phyloP scores from a whole-genome alignment of 2,329 filamentous ascomycete species.

The Domatiomyces globalis region DNA sequence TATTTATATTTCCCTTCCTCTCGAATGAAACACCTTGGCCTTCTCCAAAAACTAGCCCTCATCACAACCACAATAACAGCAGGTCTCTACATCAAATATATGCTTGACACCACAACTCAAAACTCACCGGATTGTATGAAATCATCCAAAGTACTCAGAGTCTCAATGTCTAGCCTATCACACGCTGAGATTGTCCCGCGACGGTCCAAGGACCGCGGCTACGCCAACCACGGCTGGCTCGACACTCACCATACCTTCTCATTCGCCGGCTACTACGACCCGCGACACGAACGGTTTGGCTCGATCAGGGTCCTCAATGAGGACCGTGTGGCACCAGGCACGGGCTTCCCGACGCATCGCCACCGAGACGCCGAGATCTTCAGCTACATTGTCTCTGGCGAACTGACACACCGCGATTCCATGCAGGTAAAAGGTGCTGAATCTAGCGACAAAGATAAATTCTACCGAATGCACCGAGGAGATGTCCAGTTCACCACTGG shows the following conservation, averaged over 20 bases:
- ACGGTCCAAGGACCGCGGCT: slow-evolving; percentile 56
- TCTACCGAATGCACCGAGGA: slow-evolving; percentile 58
- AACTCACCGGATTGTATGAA: slow-evolving; percentile 10
- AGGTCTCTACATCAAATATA: slow-evolving; percentile 5
- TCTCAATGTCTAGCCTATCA: slow-evolving; percentile 46
- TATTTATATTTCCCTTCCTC: slow-evolving; percentile 10
- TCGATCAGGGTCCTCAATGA: slow-evolving; percentile 76
- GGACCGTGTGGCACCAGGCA: slow-evolving; percentile 60
- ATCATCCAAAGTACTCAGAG: slow-evolving; percentile 19
- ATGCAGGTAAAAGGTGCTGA: slow-evolving; percentile 61
- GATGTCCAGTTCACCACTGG: slow-evolving; percentile 85
- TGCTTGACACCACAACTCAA: slow-evolving; percentile 5
- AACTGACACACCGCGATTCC: slow-evolving; percentile 75
- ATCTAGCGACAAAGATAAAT: slow-evolving; percentile 44
- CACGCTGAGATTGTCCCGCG: slow-evolving; percentile 63
- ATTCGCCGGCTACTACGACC: slow-evolving; percentile 60
- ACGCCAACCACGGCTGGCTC: slow-evolving; percentile 74
- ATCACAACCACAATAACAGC: slow-evolving; percentile 8
- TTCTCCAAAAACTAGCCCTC: slow-evolving; percentile 11
- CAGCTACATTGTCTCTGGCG: slow-evolving; percentile 70
- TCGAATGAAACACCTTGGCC: slow-evolving; percentile 12
- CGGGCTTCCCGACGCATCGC: slow-evolving; percentile 71
- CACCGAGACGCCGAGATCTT: slow-evolving; percentile 86
- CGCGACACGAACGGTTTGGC: slow-evolving; percentile 54
- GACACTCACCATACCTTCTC: slow-evolving; percentile 78